A percentile compares a stretch with the other conserved stretches of the same genome.
Conservation (phyloP, 2,329 filamentous ascomycete species). For the Diplodia sapinea region DNA sequence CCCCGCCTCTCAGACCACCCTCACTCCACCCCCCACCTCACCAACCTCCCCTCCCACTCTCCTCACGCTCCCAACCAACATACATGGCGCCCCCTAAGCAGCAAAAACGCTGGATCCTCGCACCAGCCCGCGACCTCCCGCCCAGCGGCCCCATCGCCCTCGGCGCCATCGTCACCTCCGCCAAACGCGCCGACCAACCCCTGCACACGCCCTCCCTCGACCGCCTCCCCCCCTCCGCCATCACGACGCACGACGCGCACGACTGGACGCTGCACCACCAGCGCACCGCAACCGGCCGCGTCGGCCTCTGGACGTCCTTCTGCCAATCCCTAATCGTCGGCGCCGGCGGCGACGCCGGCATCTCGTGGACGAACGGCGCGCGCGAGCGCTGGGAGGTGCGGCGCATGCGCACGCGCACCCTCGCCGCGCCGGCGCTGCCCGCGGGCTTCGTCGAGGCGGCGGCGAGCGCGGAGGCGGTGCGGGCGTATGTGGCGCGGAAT, state of each 20-base stretch:
- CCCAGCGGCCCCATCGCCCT: conserved; percentile 5
- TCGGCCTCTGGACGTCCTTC: conserved; percentile 29
- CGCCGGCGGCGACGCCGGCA: conserved; percentile 5
- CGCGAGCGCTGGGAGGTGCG: background rate
- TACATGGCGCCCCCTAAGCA: background rate
- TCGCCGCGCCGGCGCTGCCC: background rate
- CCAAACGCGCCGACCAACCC: background rate
- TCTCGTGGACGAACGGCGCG: background rate
- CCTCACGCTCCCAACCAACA: background rate
- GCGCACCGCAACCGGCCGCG: background rate
- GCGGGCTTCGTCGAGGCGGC: background rate
- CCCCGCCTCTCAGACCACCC: too few relatives aligned
- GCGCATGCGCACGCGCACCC: conserved; percentile 21
- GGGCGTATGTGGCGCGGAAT: conserved; percentile 10
- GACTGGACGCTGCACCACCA: background rate
- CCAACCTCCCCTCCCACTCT: background rate
- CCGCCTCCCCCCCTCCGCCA: too few relatives aligned
- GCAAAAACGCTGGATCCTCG: background rate
- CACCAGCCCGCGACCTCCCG: background rate
- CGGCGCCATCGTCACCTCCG: conserved; percentile 10
- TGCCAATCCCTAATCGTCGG: conserved; percentile 2
- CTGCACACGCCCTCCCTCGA: background rate
- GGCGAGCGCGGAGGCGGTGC: background rate
- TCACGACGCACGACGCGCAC: background rate
- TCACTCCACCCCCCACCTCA: too few relatives aligned